phyloP scores from a whole-genome alignment of 2,329 filamentous ascomycete species.

The Penicillium glabrum region DNA sequence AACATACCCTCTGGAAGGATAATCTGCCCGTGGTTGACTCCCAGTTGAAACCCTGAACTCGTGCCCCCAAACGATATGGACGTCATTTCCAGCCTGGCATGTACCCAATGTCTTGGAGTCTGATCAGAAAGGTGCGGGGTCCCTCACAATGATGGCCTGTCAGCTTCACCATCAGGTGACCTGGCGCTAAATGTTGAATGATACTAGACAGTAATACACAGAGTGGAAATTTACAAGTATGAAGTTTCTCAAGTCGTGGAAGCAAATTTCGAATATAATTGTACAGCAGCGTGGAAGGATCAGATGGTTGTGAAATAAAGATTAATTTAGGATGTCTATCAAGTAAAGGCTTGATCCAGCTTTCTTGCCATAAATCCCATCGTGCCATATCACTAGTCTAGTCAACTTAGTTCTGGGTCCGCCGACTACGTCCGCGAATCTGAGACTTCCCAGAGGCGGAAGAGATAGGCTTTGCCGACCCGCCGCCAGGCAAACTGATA shows the following conservation, averaged over 20 bases:
- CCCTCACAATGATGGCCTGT: too few relatives aligned
- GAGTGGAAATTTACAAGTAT: too few relatives aligned
- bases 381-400: not conserved
- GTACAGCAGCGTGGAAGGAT: not conserved
- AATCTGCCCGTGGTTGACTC: not conserved
- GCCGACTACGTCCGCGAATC: not conserved
- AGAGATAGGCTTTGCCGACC: constrained; percentile 7
- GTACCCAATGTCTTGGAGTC: too few relatives aligned
- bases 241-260: too few relatives aligned
- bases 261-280: too few relatives aligned
- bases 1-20: not conserved
- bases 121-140: too few relatives aligned
- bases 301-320: not conserved
- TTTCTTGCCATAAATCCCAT: not conserved
- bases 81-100: too few relatives aligned
- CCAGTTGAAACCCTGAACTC: not conserved
- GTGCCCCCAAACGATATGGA: not conserved
- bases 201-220: too few relatives aligned
- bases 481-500: constrained; percentile 6
- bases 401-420: not conserved
- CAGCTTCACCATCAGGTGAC: too few relatives aligned
- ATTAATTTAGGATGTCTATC: not conserved
- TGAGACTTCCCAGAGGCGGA: not conserved
- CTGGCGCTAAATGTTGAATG: too few relatives aligned
- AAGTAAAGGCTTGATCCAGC: not conserved